Evolutionary conservation across 148 eudicot species (phyloP), one percentile per base, ranked within the genome.

Genomic region (Cornus suecica): DNA sequence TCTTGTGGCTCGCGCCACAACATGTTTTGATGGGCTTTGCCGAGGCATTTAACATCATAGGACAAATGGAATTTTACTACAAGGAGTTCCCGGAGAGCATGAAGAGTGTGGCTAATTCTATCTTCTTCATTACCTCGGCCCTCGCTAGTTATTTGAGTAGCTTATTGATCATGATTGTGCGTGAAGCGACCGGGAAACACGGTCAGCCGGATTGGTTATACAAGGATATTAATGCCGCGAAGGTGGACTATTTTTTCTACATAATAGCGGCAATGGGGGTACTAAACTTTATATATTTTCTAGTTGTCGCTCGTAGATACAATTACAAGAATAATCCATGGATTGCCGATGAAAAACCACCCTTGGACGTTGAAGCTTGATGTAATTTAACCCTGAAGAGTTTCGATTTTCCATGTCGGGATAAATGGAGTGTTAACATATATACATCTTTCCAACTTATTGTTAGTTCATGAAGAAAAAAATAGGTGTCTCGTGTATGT

Each of bases 51-150:
- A 90, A 87, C 66, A 84, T 88, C 51, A 83, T 90, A 1, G 97
- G 88, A 1, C 97, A 92, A 29, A 86, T 92, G 24, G 94, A 90
- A 81, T 90, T 92, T 63, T 92, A 90, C 74, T 83, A 92, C 80
- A 90, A 86, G 81, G 90, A 92, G 60, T 92, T 92, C 63, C 97
- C 97, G 0, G 94, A 90, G 78, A 90, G 81, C 34, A 77, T 92
- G 86, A 86, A 87, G 7, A 92, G 94, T 32, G 58, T 92, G 37
- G 94, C 91, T 0, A 92, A 90, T 15, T 86, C 94, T 11, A 42
- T 90, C 77, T 90, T 88, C 79, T 88, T 83, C 27, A 68, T 80
- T 48, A 90, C 91, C 4, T 29, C 77, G 8, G 91, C 88, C 0
- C 88, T 88, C 32, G 87, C 92, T 1, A 92, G 66, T 45, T 92